Evolutionary conservation across 148 eudicot species (phyloP).

Genomic region (Spergularia marina): DNA sequence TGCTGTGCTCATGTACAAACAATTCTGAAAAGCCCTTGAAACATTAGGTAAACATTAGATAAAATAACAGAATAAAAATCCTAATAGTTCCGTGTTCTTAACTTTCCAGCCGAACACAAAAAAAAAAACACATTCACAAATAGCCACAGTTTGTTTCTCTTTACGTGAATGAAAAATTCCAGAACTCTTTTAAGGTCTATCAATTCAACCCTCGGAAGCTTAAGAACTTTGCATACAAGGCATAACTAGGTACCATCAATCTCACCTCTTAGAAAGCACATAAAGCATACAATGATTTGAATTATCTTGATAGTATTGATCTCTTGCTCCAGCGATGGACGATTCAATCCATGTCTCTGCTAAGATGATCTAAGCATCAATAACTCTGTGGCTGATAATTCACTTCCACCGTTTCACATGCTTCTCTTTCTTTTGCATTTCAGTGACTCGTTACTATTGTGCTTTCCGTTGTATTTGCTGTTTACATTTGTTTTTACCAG

Average conservation of each 20-base stretch:
- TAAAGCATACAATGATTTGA: not conserved
- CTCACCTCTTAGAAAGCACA: not conserved
- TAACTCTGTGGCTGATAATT: not conserved
- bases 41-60: not conserved
- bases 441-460: not conserved
- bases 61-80: not conserved
- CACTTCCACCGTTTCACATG: not conserved
- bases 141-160: not conserved
- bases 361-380: not conserved
- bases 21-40: not conserved
- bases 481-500: conserved; percentile 32
- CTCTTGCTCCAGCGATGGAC: not conserved
- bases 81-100: not conserved
- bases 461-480: not conserved
- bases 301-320: not conserved
- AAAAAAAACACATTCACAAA: not conserved
- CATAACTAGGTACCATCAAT: not conserved
- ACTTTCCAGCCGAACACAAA: not conserved
- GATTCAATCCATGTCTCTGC: not conserved
- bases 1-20: not conserved
- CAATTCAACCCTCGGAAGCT: not conserved
- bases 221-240: not conserved
- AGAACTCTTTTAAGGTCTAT: not conserved
- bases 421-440: not conserved
- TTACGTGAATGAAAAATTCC: not conserved